A percentile compares a stretch with the other conserved stretches of the same genome.
Conservation (phyloP, 2,329 filamentous ascomycete species). For the Penicillium nordicum region DNA sequence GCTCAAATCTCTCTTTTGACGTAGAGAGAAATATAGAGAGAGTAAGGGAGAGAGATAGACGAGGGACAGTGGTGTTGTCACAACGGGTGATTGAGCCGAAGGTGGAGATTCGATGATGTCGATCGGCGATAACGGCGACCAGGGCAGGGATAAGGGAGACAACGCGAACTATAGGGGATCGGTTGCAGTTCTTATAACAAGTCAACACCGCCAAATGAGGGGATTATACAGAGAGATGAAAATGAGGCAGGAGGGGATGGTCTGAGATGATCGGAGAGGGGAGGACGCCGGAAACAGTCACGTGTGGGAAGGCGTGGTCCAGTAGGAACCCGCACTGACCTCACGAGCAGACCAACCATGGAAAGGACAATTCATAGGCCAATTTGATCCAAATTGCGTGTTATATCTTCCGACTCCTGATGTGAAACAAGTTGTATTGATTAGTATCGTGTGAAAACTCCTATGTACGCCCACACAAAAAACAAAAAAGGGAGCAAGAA, state of each 20-base stretch:
- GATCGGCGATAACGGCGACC: slow-evolving; percentile 42
- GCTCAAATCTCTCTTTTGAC: neutral
- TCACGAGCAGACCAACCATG: slow-evolving; percentile 32
- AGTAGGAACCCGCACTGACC: slow-evolving; percentile 41
- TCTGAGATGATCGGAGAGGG: neutral
- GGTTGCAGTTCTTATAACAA: slow-evolving; percentile 10
- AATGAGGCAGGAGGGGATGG: slow-evolving; percentile 13
- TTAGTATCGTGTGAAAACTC: slow-evolving; percentile 30
- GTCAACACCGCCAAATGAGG: slow-evolving; percentile 37
- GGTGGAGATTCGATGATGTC: slow-evolving; percentile 22
- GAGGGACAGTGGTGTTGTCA: neutral
- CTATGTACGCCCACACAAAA: slow-evolving; percentile 25
- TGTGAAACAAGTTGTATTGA: slow-evolving; percentile 28
- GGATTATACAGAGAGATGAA: slow-evolving; percentile 13
- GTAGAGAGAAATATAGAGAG: neutral
- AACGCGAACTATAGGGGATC: slow-evolving; percentile 10
- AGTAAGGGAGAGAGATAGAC: neutral
- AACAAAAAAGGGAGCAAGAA: slow-evolving; percentile 9
- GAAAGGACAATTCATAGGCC: slow-evolving; percentile 21
- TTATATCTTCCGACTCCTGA: slow-evolving; percentile 32
- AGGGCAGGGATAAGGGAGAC: slow-evolving; percentile 15
- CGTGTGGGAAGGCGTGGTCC: slow-evolving; percentile 34
- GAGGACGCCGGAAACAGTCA: slow-evolving; percentile 32
- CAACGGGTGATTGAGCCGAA: slow-evolving; percentile 9
- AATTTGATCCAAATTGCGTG: slow-evolving; percentile 26